These are phyloP conservation scores for Herpetospermum pedunculosum DNA, from an alignment of 306 rosid species.

Conservation along the genomic window DNA sequence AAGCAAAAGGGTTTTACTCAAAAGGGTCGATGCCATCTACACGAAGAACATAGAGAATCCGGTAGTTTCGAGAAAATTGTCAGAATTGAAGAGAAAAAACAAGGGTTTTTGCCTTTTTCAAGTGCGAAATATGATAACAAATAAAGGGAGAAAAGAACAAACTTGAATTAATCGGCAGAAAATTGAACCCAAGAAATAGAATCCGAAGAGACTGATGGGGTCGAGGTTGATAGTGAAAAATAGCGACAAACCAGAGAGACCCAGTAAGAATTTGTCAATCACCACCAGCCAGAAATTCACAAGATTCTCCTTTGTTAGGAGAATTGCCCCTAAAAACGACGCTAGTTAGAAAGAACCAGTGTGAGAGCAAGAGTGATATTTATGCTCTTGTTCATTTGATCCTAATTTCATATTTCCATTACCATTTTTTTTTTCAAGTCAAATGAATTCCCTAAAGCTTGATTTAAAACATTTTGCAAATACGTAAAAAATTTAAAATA, in stretches of 20 bases:
- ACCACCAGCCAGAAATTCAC: neutral
- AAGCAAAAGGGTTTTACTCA: constrained; percentile 36
- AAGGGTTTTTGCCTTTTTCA: neutral
- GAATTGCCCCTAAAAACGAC: neutral
- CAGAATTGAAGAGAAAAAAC: neutral
- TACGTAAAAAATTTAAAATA: too few species aligned
- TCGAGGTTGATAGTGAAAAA: neutral
- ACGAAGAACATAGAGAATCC: constrained; percentile 17
- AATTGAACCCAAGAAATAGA: neutral
- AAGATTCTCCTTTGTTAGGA: neutral
- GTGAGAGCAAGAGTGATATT: neutral
- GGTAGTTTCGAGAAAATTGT: neutral
- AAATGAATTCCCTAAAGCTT: too few species aligned
- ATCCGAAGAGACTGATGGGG: neutral
- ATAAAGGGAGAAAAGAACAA: neutral
- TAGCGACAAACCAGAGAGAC: neutral
- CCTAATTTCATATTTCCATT: neutral
- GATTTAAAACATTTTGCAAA: too few species aligned
- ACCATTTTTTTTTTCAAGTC: too few species aligned
- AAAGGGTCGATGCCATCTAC: constrained; percentile 59
- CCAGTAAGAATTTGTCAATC: neutral
- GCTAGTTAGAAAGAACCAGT: neutral
- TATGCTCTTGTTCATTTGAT: neutral
- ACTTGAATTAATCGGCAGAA: neutral
- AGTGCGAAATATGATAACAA: neutral